Percentiles rank a stretch among this genome's conserved stretches.
phyloP scores from a whole-genome alignment of 2,329 filamentous ascomycete genomes.

The Colletotrichum limetticola region DNA sequence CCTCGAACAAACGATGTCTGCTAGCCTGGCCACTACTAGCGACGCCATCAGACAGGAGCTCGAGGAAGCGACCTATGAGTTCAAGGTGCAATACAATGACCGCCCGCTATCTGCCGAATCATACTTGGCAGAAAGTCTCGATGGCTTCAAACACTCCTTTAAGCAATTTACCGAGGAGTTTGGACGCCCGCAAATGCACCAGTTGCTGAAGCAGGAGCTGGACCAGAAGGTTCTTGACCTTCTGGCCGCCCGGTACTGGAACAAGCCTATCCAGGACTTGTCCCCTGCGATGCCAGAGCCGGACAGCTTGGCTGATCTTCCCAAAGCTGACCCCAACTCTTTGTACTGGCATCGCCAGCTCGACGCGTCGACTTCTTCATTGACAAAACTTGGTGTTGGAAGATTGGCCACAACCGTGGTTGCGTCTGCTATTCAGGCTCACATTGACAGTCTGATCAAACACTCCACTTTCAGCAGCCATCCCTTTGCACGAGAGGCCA shows the following conservation, averaged over 20 bases:
- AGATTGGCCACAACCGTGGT: conserved; percentile 92
- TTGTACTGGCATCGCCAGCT: conserved; percentile 95
- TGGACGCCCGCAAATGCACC: conserved; percentile 87
- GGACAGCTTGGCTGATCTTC: conserved; percentile 80
- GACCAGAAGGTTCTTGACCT: conserved; percentile 96
- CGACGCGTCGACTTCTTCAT: conserved; percentile 87
- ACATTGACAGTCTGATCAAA: conserved; percentile 82
- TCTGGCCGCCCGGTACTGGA: conserved; percentile 95
- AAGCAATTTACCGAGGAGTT: conserved; percentile 93
- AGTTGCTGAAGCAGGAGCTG: conserved; percentile 89
- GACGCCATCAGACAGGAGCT: conserved; percentile 95
- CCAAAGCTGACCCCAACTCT: conserved; percentile 86
- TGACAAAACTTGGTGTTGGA: conserved; percentile 95
- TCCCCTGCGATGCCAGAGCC: conserved; percentile 71
- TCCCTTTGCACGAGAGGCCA: conserved; percentile 92
- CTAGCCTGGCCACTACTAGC: conserved; percentile 87
- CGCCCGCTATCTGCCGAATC: conserved; percentile 94
- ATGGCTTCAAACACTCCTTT: conserved; percentile 98
- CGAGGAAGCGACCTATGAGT: conserved; percentile 97
- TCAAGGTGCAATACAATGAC: conserved; percentile 99
- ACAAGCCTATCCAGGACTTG: conserved; percentile 92
- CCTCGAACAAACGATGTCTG: conserved; percentile 96
- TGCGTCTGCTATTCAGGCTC: conserved; percentile 84
- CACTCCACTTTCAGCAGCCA: conserved; percentile 89
- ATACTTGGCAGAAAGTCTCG: conserved; percentile 93